Evolutionary conservation across 2,329 filamentous ascomycete species (phyloP).

Genomic region (Allantophomopsis lycopodina): DNA sequence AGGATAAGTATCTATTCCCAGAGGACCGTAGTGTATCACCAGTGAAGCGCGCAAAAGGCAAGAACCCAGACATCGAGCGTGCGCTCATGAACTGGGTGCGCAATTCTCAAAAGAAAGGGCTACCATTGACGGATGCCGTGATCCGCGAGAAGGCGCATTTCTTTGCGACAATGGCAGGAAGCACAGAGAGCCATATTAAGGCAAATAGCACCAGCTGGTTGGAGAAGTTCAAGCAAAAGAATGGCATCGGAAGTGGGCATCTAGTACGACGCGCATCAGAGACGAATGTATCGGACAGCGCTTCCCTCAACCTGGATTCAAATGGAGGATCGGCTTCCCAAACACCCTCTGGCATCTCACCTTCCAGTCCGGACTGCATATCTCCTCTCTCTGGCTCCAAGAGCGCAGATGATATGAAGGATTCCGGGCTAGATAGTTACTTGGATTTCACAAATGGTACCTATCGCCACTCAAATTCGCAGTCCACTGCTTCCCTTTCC

Average conservation of each 20-base stretch:
- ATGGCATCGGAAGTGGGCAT: conserved; percentile 22
- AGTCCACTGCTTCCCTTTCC: conserved; percentile 52
- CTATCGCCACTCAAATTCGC: conserved; percentile 52
- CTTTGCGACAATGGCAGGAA: conserved; percentile 62
- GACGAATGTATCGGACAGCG: conserved; percentile 58
- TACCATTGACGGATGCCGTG: conserved; percentile 61
- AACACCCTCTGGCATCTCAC: conserved; percentile 55
- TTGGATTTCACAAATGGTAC: conserved; percentile 38
- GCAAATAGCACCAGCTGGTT: conserved; percentile 68
- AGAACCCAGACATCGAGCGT: conserved; percentile 82
- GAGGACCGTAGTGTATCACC: conserved; percentile 70
- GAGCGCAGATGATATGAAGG: conserved; percentile 53
- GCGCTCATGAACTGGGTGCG: conserved; percentile 78
- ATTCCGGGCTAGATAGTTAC: conserved; percentile 39
- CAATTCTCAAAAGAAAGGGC: conserved; percentile 66
- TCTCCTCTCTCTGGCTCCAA: conserved; percentile 57
- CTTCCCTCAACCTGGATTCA: conserved; percentile 39
- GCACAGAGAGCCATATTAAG: conserved; percentile 58
- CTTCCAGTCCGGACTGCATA: conserved; percentile 55
- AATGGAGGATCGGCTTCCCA: conserved; percentile 41
- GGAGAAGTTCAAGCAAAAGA: conserved; percentile 88
- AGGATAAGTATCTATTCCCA: conserved; percentile 81
- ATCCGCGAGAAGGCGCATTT: conserved; percentile 75
- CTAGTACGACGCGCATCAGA: conserved; percentile 45
- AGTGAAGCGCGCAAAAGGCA: conserved; percentile 70